A percentile compares a stretch with the other conserved stretches of the same genome.
Evolutionary conservation across 1,139 yeast genomes (phyloP).

Genomic region (Geotrichum candidum): DNA sequence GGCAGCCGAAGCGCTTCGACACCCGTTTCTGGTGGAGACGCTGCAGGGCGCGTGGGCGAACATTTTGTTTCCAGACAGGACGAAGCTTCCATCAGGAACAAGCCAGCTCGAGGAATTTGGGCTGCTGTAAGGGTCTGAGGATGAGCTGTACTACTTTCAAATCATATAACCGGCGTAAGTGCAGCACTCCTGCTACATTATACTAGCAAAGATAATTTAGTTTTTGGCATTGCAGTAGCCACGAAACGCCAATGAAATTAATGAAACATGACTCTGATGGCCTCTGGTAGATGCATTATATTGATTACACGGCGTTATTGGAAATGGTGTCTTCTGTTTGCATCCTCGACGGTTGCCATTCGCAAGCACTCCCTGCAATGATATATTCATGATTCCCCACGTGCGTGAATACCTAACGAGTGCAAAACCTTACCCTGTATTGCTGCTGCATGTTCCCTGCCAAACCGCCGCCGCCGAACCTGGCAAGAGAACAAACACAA

Average conservation of each 20-base stretch:
- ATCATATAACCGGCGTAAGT: not conserved
- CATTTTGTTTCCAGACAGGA: constrained; percentile 6
- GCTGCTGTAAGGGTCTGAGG: not conserved
- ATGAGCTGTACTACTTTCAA: too few relatives aligned
- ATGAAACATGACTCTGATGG: too few relatives aligned
- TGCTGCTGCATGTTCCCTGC: not conserved
- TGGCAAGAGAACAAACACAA: not conserved
- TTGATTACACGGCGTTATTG: too few relatives aligned
- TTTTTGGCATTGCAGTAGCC: too few relatives aligned
- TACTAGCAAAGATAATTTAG: too few relatives aligned
- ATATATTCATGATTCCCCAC: not conserved
- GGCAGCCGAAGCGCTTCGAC: constrained; percentile 68
- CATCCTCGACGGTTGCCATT: not conserved
- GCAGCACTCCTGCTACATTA: too few relatives aligned
- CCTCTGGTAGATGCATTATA: too few relatives aligned
- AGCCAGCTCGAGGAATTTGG: constrained; percentile 8
- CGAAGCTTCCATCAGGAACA: constrained; percentile 10
- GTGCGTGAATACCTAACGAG: not conserved
- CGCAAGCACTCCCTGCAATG: not conserved
- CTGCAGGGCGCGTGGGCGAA: constrained; percentile 22
- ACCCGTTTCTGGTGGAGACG: constrained; percentile 36
- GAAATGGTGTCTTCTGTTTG: too few relatives aligned
- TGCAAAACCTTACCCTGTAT: constrained; percentile 3
- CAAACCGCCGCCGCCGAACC: not conserved
- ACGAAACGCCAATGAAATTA: too few relatives aligned